Evolutionary conservation across 306 rosid genomes (phyloP).

Genomic region (Arachis hypogaea): DNA sequence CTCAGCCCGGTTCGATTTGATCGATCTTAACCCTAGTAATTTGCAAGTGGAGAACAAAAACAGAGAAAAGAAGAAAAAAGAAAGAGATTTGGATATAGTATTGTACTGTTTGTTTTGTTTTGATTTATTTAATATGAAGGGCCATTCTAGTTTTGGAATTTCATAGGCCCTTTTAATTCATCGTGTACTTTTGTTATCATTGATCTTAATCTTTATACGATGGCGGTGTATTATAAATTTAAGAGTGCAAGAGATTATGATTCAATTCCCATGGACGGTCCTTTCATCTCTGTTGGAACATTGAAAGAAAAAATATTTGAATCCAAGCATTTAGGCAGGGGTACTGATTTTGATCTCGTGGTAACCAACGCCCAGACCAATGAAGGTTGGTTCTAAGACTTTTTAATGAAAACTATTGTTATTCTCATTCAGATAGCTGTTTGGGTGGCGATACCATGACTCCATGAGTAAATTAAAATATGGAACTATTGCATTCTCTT

Average conservation of each 20-base stretch:
- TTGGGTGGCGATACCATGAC: slow-evolving; percentile 15
- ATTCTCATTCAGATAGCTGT: not conserved
- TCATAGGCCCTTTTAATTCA: slow-evolving; percentile 65
- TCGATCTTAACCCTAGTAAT: slow-evolving; percentile 55
- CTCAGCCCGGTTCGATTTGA: slow-evolving; percentile 74
- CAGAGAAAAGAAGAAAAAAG: slow-evolving; percentile 13
- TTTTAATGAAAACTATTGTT: slow-evolving; percentile 35
- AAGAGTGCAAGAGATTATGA: slow-evolving; percentile 99
- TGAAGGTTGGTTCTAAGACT: slow-evolving; percentile 96
- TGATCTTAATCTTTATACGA: slow-evolving; percentile 49
- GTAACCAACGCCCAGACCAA: slow-evolving; percentile 99
- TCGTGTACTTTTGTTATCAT: slow-evolving; percentile 54
- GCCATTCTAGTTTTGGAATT: slow-evolving; percentile 41
- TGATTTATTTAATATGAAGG: slow-evolving; percentile 68
- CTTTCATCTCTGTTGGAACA: slow-evolving; percentile 97
- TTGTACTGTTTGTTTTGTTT: slow-evolving; percentile 68
- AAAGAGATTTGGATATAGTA: slow-evolving; percentile 60
- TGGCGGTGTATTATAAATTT: slow-evolving; percentile 99
- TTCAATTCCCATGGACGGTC: slow-evolving; percentile 99
- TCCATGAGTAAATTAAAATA: slow-evolving; percentile 14
- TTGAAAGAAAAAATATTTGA: slow-evolving; percentile 99
- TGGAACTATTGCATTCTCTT: slow-evolving; percentile 1
- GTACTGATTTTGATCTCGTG: slow-evolving; percentile 99
- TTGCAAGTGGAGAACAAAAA: slow-evolving; percentile 43
- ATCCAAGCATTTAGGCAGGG: slow-evolving; percentile 94